Evolutionary conservation across 495 filamentous ascomycete genomes (phyloP).

Genomic region (Astrothelium subdiscretum): DNA sequence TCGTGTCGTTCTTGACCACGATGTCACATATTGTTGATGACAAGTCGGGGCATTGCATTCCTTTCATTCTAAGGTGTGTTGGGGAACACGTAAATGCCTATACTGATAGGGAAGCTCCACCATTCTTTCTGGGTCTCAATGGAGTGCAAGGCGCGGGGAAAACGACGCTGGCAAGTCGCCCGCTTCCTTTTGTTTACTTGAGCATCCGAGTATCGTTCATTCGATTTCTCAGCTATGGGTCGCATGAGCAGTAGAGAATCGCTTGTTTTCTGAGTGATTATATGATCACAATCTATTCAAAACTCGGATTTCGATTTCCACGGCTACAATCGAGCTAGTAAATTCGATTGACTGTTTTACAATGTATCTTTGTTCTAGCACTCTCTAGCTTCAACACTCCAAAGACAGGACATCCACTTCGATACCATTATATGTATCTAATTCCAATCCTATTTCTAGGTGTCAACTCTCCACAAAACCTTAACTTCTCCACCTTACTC

Average conservation of each 20-base stretch:
- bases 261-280: too few relatives aligned
- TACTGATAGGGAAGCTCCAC: conserved; percentile 27
- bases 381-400: too few relatives aligned
- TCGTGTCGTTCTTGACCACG: background rate
- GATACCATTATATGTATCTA: too few relatives aligned
- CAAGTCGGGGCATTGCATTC: conserved; percentile 76
- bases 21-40: conserved; percentile 55
- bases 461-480: conserved; percentile 53
- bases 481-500: conserved; percentile 54
- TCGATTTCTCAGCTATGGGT: too few relatives aligned
- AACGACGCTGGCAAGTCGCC: conserved; percentile 58
- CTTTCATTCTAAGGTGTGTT: conserved; percentile 66
- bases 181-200: background rate
- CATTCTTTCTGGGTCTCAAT: conserved; percentile 51
- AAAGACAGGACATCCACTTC: too few relatives aligned
- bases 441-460: too few relatives aligned
- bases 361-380: too few relatives aligned
- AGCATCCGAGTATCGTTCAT: background rate
- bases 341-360: too few relatives aligned
- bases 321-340: too few relatives aligned
- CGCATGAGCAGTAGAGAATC: too few relatives aligned
- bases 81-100: conserved; percentile 35
- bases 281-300: too few relatives aligned
- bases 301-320: too few relatives aligned
- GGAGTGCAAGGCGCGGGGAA: conserved; percentile 84